Base-by-base conservation (phyloP, 257 asterid species). In the Mitragyna speciosa region DNA sequence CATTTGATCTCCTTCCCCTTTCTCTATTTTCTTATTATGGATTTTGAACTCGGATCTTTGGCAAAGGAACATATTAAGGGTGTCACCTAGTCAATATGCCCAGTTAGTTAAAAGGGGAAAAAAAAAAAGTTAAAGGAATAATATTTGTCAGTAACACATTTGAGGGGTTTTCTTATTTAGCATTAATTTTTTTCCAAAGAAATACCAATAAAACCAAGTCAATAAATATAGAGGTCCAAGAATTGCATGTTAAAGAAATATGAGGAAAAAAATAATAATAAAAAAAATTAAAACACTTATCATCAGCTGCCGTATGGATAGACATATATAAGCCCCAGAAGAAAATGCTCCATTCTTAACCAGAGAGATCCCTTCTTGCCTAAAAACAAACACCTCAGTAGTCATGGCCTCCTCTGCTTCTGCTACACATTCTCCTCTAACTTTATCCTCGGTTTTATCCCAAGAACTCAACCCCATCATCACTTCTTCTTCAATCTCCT, bases 381-480 rank as follows among this genome's bases (percentile, higher is more conserved):
- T 61, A 12, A 22, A 6, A 43, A 63, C 28, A 14, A 16, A 41
- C 14, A 59, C 19, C 30, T 28, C 59, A 58, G n/a, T 22, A 22
- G 4, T 75, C 43, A 86, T 83, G 89, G 83, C 86, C 72, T 74
- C 87, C 82, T 36, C 41, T 36, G 41, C 41, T 36, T 43, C 70
- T 51, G 81, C 81, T 17, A 30, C 83, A 14, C 79, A 85, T 31
- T 66, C 83, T 64, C 69, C 81, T 41, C 82, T 78, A 20, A 80
- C 84, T 16, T 67, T 52, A 66, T 78, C 81, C 9, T 81, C 85
- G n/a, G 56, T 81, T 66, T 56, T 83, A 72, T 77, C 78, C 74
- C 87, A 84, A 66, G 85, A 84, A 78, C 73, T 79, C 83, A 79
- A 74, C 30, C 79, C 81, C 36, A 24, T 24, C 75, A 59, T 76